Evolutionary conservation across 257 asterid species (phyloP), one percentile per base, ranked within the genome.

Genomic region (Solanum paucissectum): DNA sequence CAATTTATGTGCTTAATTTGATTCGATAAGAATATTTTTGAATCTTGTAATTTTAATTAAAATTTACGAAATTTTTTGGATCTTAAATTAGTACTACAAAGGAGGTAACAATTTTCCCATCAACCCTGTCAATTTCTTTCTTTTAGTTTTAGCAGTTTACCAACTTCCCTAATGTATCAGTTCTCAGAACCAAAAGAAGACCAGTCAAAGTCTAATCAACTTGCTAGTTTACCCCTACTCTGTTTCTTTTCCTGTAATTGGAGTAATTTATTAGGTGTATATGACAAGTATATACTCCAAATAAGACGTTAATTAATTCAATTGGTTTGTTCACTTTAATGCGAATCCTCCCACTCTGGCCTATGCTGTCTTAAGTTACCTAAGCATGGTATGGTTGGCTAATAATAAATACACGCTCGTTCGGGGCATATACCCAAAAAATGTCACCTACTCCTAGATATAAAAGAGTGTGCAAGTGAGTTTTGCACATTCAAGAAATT

Each of bases 171-270:
- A 27, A 16, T 29, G 18, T 16, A 46, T 36, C 84, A 87, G 82
- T 89, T 85, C 83, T 77, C 88, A 85, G 82, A 85, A 62, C 69
- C 77, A 87, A 69, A 87, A 25, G 86, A 38, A 86, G 90, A 87
- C 87, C 7, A 68, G 91, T 87, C 91, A 89, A 89, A 49, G 68
- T 85, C 27, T 36, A 18, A 18, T 36, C 49, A 23, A 36, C 82
- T 74, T 36, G 82, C 82, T 74, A 73, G 81, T 36, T 14, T 23
- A 73, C 29, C 29, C 81, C 81, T 73, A 20, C 82, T 20, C 18
- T 10, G 49, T 21, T 74, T 74, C 49, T 73, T 40, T 73, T 34
- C 14, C 75, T 10, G n/a, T 32, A 69, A 32, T 69, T 69, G 13
- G 16, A 29, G 18, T 27, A 68, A 29, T 68, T 29, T 32, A 69